Base-by-base conservation (phyloP, 768 basidiomycete species). In the Russula virescens region DNA sequence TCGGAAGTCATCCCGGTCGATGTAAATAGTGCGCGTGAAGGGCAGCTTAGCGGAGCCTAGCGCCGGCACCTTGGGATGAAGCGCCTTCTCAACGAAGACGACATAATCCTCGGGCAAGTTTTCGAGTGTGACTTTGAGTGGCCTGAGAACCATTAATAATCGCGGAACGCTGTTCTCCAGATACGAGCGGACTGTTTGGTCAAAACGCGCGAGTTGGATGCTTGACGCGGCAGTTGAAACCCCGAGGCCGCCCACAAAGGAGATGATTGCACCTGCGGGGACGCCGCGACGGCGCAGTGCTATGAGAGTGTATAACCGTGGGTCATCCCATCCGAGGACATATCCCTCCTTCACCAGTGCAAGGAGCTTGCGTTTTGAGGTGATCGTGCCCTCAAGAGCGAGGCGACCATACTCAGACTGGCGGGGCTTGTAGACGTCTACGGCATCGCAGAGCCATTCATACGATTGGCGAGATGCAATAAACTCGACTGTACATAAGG, bases 381-480 rank as follows among this genome's bases (percentile, higher is more conserved):
- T 94, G 74, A 99, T 86, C 19, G 95, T 95, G 34, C 97, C 97
- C 65, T 96, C 91, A 50, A 99, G 74, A 69, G 87, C 94, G 51
- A 98, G 80, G 58, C 97, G 85, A 23, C 97, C 97, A 69, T 92
- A 98, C 73, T 99, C 97, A 51, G 93, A 95, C 75, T 99, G 97
- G 61, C 86, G 87, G 23, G 97, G 95, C 73, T 94, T 97, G 81
- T 98, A 99, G 2, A 98, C 88, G 64, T 91, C 91, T n/a, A 98
- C 79, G 3, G 91, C 93, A 71, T 99, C 96, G 70, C 97, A 99
- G 14, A 99, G 83, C 97, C 97, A 99, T 70, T 99, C 97, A 73
- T 99, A 98, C 0, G 97, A 97, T 71, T 94, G 91, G 58, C 97
- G 89, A 2, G 97, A 94, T 23, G 87, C 85, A 68, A 98, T 87